A percentile compares a stretch with the other conserved stretches of the same genome.
phyloP scores from a whole-genome alignment of 306 rosid genomes.

The Castanopsis chinensis region DNA sequence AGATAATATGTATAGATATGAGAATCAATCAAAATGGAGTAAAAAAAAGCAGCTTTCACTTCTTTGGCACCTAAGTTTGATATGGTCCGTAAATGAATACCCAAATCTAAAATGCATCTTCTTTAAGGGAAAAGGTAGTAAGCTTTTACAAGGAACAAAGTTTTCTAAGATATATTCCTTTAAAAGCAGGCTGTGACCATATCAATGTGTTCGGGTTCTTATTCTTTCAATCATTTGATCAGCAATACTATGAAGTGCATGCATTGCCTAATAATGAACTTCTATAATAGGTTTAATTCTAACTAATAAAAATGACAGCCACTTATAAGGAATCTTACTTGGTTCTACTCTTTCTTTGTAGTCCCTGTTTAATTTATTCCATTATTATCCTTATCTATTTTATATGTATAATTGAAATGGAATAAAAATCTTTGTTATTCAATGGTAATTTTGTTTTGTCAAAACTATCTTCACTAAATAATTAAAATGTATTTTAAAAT shows the following conservation, averaged over 20 bases:
- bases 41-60: slow-evolving; percentile 20
- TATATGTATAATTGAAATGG: too few relatives aligned
- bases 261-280: slow-evolving; percentile 22
- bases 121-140: background rate
- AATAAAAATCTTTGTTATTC: too few relatives aligned
- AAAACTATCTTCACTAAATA: too few relatives aligned
- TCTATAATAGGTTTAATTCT: slow-evolving; percentile 11
- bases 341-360: background rate
- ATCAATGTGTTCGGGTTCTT: slow-evolving; percentile 26
- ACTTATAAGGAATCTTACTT: slow-evolving; percentile 30
- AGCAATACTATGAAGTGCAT: slow-evolving; percentile 20
- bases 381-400: too few relatives aligned
- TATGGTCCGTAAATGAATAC: slow-evolving; percentile 14
- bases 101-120: slow-evolving; percentile 19
- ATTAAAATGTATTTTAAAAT: too few relatives aligned
- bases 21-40: slow-evolving; percentile 14
- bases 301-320: slow-evolving; percentile 17
- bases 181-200: slow-evolving; percentile 25
- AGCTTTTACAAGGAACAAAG: background rate
- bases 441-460: too few relatives aligned
- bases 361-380: too few relatives aligned
- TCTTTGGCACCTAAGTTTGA: slow-evolving; percentile 10
- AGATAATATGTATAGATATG: slow-evolving; percentile 24
- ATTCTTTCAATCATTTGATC: slow-evolving; percentile 47
- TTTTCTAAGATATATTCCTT: slow-evolving; percentile 25